Conservation (phyloP, 805 yeast species). For the Candida tallmaniae region DNA sequence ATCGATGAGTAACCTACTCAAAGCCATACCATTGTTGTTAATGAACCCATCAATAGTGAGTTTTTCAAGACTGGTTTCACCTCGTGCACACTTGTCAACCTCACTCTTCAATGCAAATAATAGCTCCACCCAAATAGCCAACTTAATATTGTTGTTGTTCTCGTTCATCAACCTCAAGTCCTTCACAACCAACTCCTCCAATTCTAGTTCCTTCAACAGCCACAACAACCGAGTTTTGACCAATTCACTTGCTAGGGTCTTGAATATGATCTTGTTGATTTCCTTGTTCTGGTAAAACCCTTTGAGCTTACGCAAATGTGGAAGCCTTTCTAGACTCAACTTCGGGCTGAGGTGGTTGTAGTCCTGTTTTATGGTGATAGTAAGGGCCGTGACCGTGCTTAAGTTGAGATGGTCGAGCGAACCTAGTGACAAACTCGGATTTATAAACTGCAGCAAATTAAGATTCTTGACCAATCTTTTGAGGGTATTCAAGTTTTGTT, state of each 20-base stretch:
- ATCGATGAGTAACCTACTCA: slow-evolving; percentile 9
- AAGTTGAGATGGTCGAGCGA: slow-evolving; percentile 1
- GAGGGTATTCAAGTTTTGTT: not conserved
- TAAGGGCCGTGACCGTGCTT: not conserved
- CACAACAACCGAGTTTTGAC: slow-evolving; percentile 1
- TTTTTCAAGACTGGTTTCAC: not conserved
- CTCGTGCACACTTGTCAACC: too few relatives aligned
- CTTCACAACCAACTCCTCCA: slow-evolving; percentile 11
- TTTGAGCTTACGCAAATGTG: slow-evolving; percentile 12
- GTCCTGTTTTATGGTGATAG: slow-evolving; percentile 4
- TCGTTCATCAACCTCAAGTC: slow-evolving; percentile 15
- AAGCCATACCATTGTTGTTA: slow-evolving; percentile 10
- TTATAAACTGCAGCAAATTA: not conserved
- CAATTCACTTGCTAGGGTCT: slow-evolving; percentile 9
- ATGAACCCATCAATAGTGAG: slow-evolving; percentile 20
- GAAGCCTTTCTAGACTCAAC: slow-evolving; percentile 4
- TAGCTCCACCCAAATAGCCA: slow-evolving; percentile 19
- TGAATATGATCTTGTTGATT: slow-evolving; percentile 4
- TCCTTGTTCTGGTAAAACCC: slow-evolving; percentile 12
- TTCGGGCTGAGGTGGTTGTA: not conserved
- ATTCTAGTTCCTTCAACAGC: slow-evolving; percentile 13
- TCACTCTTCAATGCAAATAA: slow-evolving; percentile 7
- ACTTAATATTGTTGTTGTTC: slow-evolving; percentile 10
- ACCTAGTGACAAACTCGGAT: slow-evolving; percentile 1
- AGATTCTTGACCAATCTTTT: not conserved